Percentiles rank a stretch among this genome's conserved stretches.
phyloP scores from a whole-genome alignment of 495 filamentous ascomycete species.

The Daldinia caldariorum region DNA sequence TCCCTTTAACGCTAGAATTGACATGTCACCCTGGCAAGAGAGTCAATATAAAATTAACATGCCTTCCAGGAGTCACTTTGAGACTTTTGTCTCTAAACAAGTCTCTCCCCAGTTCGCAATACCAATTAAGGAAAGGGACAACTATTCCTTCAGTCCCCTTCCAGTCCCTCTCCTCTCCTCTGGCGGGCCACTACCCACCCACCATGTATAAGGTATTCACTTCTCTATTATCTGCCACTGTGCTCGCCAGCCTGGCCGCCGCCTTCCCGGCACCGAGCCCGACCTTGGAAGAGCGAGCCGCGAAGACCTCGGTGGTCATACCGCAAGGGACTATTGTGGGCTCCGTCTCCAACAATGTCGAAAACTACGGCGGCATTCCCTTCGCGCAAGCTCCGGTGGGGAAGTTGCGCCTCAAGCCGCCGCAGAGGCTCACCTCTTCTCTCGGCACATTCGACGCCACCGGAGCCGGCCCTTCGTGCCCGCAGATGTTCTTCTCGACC shows the following conservation, averaged over 20 bases:
- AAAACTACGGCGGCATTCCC: conserved; percentile 61
- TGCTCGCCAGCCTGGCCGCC: conserved; percentile 44
- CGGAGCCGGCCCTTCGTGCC: conserved; percentile 60
- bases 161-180: neutral
- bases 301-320: conserved; percentile 58
- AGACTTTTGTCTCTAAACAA: neutral
- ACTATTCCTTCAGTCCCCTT: neutral
- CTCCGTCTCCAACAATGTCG: conserved; percentile 47
- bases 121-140: conserved; percentile 5
- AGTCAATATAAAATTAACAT: conserved; percentile 29
- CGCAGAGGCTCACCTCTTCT: conserved; percentile 52
- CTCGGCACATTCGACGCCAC: conserved; percentile 64
- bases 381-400: conserved; percentile 58
- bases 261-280: conserved; percentile 47
- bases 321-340: conserved; percentile 65
- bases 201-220: conserved; percentile 38
- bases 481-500: conserved; percentile 62
- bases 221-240: conserved; percentile 40
- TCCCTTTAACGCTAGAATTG: neutral
- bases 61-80: neutral
- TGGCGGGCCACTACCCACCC: conserved; percentile 4
- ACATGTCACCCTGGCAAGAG: conserved; percentile 5
- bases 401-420: conserved; percentile 55
- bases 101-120: neutral
- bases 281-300: conserved; percentile 51